Conservation (phyloP, 2,329 filamentous ascomycete species). For the Epichloe sibirici region DNA sequence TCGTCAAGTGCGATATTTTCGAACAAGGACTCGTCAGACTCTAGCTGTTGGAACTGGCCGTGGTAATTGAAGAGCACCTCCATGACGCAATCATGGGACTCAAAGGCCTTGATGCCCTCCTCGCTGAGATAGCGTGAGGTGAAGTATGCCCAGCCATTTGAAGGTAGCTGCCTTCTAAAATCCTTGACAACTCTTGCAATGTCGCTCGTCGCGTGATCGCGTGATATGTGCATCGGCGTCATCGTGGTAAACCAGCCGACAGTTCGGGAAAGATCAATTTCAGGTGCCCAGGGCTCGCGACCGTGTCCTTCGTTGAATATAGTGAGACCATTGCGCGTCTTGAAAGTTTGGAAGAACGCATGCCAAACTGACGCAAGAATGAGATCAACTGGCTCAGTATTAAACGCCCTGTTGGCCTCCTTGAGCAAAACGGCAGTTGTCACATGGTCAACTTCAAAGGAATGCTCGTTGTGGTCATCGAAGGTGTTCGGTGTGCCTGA, state of each 20-base stretch:
- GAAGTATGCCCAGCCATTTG: conserved; percentile 4
- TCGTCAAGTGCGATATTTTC: conserved; percentile 3
- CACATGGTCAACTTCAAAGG: background rate
- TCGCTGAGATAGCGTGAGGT: conserved; percentile 1
- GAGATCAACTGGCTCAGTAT: conserved; percentile 21
- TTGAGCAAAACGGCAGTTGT: background rate
- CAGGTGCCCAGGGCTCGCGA: conserved; percentile 19
- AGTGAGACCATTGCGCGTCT: conserved; percentile 16
- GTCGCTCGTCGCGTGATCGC: background rate
- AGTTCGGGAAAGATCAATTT: conserved; percentile 20
- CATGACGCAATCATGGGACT: conserved; percentile 1
- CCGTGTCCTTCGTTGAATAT: conserved; percentile 13
- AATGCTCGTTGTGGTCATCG: conserved; percentile 1
- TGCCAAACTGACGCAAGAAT: conserved; percentile 17
- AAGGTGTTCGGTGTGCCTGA: background rate
- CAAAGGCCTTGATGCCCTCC: background rate
- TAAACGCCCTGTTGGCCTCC: conserved; percentile 1
- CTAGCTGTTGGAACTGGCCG: conserved; percentile 9
- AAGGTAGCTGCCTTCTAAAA: background rate
- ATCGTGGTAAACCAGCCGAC: conserved; percentile 28
- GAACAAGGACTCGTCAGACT: conserved; percentile 8
- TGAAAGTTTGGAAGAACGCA: conserved; percentile 18
- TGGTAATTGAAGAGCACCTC: conserved; percentile 5
- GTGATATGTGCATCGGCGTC: conserved; percentile 3
- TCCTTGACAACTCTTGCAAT: conserved; percentile 2